A percentile compares a stretch with the other conserved stretches of the same genome.
phyloP scores from a whole-genome alignment of 805 yeast species.

The Komagataella phaffii region DNA sequence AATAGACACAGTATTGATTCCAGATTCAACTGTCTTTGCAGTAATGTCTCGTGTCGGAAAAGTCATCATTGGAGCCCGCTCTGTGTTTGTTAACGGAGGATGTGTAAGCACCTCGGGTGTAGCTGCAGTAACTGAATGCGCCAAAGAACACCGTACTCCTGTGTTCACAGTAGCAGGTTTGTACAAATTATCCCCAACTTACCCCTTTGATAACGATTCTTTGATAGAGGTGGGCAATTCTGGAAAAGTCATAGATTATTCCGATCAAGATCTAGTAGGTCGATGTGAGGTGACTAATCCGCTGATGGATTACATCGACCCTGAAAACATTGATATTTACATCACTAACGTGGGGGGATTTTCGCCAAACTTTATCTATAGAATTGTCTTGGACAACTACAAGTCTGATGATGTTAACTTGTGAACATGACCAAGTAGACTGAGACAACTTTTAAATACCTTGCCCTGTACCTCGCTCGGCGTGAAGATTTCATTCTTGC shows the following conservation, averaged over 20 bases:
- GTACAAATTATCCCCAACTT: constrained; percentile 83
- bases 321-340: constrained; percentile 87
- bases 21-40: constrained; percentile 87
- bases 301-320: constrained; percentile 79
- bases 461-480: constrained; percentile 61
- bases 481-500: constrained; percentile 12
- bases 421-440: constrained; percentile 11
- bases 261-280: constrained; percentile 55
- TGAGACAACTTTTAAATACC: neutral
- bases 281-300: constrained; percentile 80
- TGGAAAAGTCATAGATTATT: constrained; percentile 73
- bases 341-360: constrained; percentile 94
- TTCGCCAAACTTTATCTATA: constrained; percentile 90
- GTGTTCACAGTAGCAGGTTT: constrained; percentile 92
- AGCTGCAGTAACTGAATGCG: constrained; percentile 88
- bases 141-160: constrained; percentile 91
- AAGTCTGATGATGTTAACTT: constrained; percentile 68
- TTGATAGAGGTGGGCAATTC: constrained; percentile 87
- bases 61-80: constrained; percentile 82
- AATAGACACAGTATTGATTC: constrained; percentile 81
- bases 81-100: constrained; percentile 95
- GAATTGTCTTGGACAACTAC: constrained; percentile 91
- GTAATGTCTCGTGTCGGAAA: constrained; percentile 97
- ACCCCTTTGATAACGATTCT: constrained; percentile 78
- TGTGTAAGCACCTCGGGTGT: constrained; percentile 84